Conservation (phyloP, 768 basidiomycete species). For the Termitomyces sp. region DNA sequence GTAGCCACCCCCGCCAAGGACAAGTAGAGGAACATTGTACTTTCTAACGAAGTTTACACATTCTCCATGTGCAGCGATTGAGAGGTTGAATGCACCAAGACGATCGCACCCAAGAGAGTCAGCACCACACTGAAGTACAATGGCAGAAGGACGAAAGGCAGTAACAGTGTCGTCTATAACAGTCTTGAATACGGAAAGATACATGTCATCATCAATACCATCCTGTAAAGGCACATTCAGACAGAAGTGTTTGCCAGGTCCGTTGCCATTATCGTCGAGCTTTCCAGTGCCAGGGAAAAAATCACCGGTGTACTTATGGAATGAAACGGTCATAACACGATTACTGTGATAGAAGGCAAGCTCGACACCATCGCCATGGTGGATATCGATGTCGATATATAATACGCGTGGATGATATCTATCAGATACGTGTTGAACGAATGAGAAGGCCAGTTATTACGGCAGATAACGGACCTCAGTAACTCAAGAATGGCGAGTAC, state of each 20-base stretch:
- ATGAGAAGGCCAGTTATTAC: slow-evolving; percentile 8
- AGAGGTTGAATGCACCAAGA: slow-evolving; percentile 94
- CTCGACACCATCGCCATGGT: slow-evolving; percentile 98
- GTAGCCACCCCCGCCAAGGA: slow-evolving; percentile 94
- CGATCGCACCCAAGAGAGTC: slow-evolving; percentile 94
- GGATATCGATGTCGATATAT: slow-evolving; percentile 99
- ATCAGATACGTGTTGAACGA: slow-evolving; percentile 1
- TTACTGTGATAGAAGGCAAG: slow-evolving; percentile 97
- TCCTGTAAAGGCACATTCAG: slow-evolving; percentile 94
- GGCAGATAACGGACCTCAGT: slow-evolving; percentile 46
- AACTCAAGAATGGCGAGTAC: slow-evolving; percentile 92
- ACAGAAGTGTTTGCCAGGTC: slow-evolving; percentile 90
- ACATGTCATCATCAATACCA: slow-evolving; percentile 97
- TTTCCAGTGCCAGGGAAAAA: slow-evolving; percentile 99
- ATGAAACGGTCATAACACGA: slow-evolving; percentile 98
- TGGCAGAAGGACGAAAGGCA: slow-evolving; percentile 80
- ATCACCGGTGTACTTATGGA: slow-evolving; percentile 98
- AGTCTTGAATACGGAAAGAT: slow-evolving; percentile 90
- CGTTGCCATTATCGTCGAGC: slow-evolving; percentile 85
- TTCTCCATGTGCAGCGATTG: slow-evolving; percentile 96
- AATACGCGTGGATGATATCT: slow-evolving; percentile 92
- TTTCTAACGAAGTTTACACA: slow-evolving; percentile 96
- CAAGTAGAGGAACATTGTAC: slow-evolving; percentile 85
- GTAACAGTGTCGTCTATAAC: slow-evolving; percentile 93
- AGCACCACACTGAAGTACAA: slow-evolving; percentile 96